These are phyloP conservation scores for Aspergillus affinis DNA, from an alignment of 495 filamentous ascomycete species.

Conservation along the genomic window DNA sequence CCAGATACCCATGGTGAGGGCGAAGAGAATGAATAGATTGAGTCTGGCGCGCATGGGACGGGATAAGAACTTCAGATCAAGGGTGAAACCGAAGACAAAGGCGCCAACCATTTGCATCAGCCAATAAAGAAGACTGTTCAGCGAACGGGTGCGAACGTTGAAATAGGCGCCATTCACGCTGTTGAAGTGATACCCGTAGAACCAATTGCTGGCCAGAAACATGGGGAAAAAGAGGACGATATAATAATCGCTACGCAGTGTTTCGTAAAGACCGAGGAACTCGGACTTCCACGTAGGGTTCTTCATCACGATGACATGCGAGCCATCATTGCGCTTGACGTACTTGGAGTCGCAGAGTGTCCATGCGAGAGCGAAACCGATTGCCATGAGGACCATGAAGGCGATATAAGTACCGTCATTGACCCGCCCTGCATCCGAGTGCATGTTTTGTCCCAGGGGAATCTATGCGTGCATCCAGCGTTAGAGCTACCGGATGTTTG, in stretches of 20 bases:
- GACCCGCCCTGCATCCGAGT: conserved; percentile 59
- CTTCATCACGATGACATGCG: conserved; percentile 82
- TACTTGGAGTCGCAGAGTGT: conserved; percentile 73
- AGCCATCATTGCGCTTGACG: conserved; percentile 78
- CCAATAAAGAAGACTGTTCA: conserved; percentile 89
- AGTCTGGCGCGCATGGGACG: conserved; percentile 74
- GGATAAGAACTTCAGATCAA: conserved; percentile 64
- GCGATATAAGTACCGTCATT: conserved; percentile 86
- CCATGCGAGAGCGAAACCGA: conserved; percentile 71
- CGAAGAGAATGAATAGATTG: conserved; percentile 63
- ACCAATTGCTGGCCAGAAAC: conserved; percentile 62
- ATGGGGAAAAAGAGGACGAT: conserved; percentile 85
- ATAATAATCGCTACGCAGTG: conserved; percentile 68
- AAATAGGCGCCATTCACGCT: conserved; percentile 65
- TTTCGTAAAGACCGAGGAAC: conserved; percentile 74
- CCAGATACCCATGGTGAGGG: conserved; percentile 81
- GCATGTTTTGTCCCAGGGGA: conserved; percentile 77
- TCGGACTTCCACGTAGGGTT: conserved; percentile 81
- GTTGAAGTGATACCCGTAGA: conserved; percentile 54
- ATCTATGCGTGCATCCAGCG: conserved; percentile 43
- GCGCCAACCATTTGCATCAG: conserved; percentile 84
- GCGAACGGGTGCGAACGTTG: conserved; percentile 75
- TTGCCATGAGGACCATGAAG: conserved; percentile 83
- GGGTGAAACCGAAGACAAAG: conserved; percentile 69
- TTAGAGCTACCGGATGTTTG: neutral